phyloP scores from a whole-genome alignment of 1,284 basidiomycete species.

The Cerrena zonata region DNA sequence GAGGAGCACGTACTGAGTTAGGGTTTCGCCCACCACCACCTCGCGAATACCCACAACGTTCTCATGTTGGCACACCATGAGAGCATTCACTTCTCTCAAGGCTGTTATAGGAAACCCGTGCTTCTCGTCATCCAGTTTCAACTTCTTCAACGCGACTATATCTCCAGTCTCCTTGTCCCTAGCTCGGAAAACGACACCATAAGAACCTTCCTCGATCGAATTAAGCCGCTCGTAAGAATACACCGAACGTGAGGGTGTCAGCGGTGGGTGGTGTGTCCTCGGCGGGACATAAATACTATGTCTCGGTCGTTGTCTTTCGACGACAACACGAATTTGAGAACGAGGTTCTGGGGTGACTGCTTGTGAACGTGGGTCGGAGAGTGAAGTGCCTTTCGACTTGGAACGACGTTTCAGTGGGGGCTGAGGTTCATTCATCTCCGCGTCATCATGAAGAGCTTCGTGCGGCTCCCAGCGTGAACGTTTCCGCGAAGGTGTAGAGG shows the following conservation, averaged over 20 bases:
- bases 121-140: constrained; percentile 97
- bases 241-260: constrained; percentile 82
- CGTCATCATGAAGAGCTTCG: constrained; percentile 22
- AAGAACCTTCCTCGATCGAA: constrained; percentile 98
- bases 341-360: constrained; percentile 4
- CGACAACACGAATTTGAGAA: constrained; percentile 9
- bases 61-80: constrained; percentile 88
- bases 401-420: constrained; percentile 42
- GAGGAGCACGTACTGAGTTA: constrained; percentile 86
- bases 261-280: constrained; percentile 68
- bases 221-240: constrained; percentile 91
- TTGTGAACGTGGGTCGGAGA: constrained; percentile 1
- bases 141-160: constrained; percentile 94
- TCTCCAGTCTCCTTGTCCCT: constrained; percentile 89
- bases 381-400: constrained; percentile 31
- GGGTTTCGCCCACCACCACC: constrained; percentile 97
- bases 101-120: constrained; percentile 98
- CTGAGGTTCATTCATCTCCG: constrained; percentile 19
- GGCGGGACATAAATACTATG: constrained; percentile 71
- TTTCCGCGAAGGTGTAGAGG: constrained; percentile 22
- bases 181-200: constrained; percentile 95
- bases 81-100: constrained; percentile 87
- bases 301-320: constrained; percentile 21
- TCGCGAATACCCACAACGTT: constrained; percentile 94
- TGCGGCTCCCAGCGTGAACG: constrained; percentile 23